phyloP scores from a whole-genome alignment of 495 filamentous ascomycete species.

The Xylaria bambusicola region DNA sequence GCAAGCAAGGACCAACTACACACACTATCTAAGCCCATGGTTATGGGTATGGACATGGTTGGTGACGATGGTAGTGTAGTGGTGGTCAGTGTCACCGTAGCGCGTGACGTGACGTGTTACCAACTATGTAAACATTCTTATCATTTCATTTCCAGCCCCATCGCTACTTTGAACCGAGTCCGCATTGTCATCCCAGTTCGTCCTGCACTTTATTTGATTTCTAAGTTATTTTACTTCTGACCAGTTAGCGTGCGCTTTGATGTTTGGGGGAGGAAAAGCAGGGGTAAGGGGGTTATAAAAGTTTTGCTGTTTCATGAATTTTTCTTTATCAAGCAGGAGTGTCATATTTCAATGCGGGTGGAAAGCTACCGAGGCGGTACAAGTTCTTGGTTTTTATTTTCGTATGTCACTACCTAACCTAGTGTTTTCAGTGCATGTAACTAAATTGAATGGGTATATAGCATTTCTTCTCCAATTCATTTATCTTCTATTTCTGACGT shows the following conservation, averaged over 20 bases:
- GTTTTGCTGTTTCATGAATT: slow-evolving; percentile 13
- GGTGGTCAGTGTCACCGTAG: slow-evolving; percentile 7
- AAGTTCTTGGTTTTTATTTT: not conserved
- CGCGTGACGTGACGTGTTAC: not conserved
- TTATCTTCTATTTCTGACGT: not conserved
- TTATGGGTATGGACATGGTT: not conserved
- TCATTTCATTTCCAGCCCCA: no score
- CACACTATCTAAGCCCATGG: not conserved
- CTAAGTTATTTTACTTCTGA: no score
- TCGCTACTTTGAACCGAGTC: no score
- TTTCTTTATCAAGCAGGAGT: no score
- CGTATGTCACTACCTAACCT: not conserved
- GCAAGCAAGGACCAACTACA: not conserved
- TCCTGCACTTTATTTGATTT: no score
- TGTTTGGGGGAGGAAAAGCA: not conserved
- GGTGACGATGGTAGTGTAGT: not conserved
- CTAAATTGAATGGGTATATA: slow-evolving; percentile 1
- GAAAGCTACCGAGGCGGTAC: not conserved
- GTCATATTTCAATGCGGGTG: not conserved
- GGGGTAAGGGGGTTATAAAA: slow-evolving; percentile 1
- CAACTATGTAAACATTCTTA: no score
- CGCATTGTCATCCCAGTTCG: no score
- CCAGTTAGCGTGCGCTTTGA: not conserved
- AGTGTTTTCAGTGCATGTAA: not conserved
- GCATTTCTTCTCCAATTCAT: not conserved